Conservation (phyloP, 208 protist species). For the Acanthamoeba castellanii region DNA sequence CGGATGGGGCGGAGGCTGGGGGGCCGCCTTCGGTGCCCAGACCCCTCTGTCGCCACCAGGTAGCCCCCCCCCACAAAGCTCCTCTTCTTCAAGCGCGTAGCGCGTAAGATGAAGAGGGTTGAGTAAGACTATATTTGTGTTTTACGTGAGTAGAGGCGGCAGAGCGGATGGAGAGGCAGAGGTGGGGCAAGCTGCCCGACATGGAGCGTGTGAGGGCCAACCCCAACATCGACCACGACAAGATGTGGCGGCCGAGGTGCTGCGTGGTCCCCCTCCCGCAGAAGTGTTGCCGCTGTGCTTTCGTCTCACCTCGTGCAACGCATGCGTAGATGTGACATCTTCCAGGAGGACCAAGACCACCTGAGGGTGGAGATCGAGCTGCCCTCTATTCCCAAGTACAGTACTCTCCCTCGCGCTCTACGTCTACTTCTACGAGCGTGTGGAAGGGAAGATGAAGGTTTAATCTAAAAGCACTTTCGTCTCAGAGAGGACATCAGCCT, state of each 20-base stretch:
- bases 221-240: constrained; percentile 1
- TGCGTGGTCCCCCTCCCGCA: too few relatives aligned
- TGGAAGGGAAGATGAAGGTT: neutral
- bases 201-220: neutral
- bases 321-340: neutral
- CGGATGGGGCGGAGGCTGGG: neutral
- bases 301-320: too few relatives aligned
- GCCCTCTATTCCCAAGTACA: neutral
- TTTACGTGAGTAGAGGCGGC: too few relatives aligned
- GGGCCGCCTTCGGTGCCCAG: neutral
- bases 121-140: too few relatives aligned
- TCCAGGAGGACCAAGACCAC: neutral
- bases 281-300: too few relatives aligned
- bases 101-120: too few relatives aligned
- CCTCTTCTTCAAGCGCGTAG: too few relatives aligned
- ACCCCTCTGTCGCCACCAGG: neutral
- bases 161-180: neutral
- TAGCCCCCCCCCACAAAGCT: neutral
- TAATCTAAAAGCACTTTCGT: neutral
- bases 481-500: constrained; percentile 27
- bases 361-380: constrained; percentile 20
- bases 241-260: neutral
- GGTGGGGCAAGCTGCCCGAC: constrained; percentile 48
- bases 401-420: too few relatives aligned
- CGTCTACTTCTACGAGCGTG: neutral